Evolutionary conservation across 2,329 filamentous ascomycete species (phyloP), one percentile per base, ranked within the genome.

Genomic region (Zarea fungicola): DNA sequence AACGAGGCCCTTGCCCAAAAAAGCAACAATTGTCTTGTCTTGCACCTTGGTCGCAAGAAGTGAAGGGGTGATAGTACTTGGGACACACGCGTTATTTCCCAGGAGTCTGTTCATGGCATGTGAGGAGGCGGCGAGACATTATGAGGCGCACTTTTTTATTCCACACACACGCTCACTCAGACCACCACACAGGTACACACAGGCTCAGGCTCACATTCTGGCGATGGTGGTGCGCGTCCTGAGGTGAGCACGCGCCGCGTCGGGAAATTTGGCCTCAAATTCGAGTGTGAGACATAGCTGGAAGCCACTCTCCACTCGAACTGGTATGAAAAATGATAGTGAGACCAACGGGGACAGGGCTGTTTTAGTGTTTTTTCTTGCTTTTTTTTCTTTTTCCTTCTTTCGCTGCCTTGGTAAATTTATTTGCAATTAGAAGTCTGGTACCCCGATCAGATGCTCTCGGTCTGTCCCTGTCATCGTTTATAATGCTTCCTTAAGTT

Each of bases 91-190:
- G 41, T 23, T 42, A 32, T 35, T 44, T 13, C 26, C 22, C 11
- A 14, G n/a, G 13, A 36, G 11, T 18, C 3, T 39, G 8, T n/a
- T n/a, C n/a, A n/a, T n/a, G n/a, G n/a, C n/a, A 42, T 46, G 43
- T 31, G 43, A 46, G 43, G 43, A 34, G 43, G 43, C 32, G 42
- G 43, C 43, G 35, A 46, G 43, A 46, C 43, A 46, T 46, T 42
- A 16, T n/a, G 31, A 36, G 41, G 13, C 41, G 41, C 36, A 22
- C 36, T 29, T 7, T 13, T n/a, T n/a, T n/a, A n/a, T n/a, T n/a
- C 34, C 34, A 36, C 34, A 36, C 34, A 37, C 40, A 31, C 25
- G 23, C 14, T 19, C 39, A 41, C 7, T 7, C 7, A 29, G 26
- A 29, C 26, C 7, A 29, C 7, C 13, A 29, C 26, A 13, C 26